Evolutionary conservation across 331 rosid genomes (phyloP).

Genomic region (Dryas integrifolia): DNA sequence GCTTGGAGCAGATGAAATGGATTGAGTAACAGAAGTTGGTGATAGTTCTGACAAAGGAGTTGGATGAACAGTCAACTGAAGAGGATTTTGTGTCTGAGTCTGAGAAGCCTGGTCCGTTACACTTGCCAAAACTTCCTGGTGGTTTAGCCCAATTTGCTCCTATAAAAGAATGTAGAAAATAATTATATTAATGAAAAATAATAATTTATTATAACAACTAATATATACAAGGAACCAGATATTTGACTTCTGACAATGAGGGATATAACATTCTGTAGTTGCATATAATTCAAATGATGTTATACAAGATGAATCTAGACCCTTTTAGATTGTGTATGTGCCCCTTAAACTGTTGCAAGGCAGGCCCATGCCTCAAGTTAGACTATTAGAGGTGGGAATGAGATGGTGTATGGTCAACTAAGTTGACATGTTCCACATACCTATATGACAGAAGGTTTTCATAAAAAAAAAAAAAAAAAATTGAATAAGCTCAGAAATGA

Average conservation of each 20-base stretch:
- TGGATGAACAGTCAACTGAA: slow-evolving; percentile 43
- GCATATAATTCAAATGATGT: neutral
- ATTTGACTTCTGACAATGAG: neutral
- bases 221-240: neutral
- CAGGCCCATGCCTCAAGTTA: neutral
- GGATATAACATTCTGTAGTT: neutral
- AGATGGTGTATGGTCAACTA: neutral
- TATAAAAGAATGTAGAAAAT: slow-evolving; percentile 23
- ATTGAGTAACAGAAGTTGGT: slow-evolving; percentile 80
- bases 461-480: too few relatives aligned
- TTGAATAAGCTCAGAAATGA: too few relatives aligned
- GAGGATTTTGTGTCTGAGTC: slow-evolving; percentile 42
- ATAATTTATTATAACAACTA: neutral
- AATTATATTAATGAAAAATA: neutral
- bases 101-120: slow-evolving; percentile 36
- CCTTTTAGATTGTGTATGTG: neutral
- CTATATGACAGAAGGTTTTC: neutral
- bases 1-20: slow-evolving; percentile 58
- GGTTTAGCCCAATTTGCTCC: slow-evolving; percentile 47
- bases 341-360: neutral
- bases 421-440: neutral
- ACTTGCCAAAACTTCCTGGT: slow-evolving; percentile 33
- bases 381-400: neutral
- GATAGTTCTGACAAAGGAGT: slow-evolving; percentile 51
- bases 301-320: slow-evolving; percentile 3